Base-by-base conservation (phyloP, 768 basidiomycete genomes). In the Botryobasidium botryosum region DNA sequence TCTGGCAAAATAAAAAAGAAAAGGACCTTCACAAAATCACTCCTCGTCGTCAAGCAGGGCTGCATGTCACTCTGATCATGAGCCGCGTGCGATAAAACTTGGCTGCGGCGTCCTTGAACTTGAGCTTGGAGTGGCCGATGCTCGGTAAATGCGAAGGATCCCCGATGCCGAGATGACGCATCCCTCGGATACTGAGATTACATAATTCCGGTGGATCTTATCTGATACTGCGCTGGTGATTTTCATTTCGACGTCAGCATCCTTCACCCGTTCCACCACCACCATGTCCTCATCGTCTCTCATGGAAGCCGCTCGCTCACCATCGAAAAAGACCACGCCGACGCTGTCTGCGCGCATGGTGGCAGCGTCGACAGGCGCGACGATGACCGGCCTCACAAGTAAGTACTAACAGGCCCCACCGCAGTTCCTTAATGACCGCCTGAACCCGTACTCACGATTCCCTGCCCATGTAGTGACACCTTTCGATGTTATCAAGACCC, bases 401-500 rank as follows among this genome's bases (percentile, higher is more conserved):
- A 56, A 31, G 75, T 63, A 6, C 28, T 7, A 12, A 7, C 8
- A 35, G 5, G 24, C 48, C 4, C 32, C 52, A 46, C 48, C 55
- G 44, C n/a, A 42, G 49, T 35, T 15, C 29, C 15, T 23, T 8
- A 17, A 43, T 6, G 5, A 43, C 29, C 18, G 23, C 18, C 6
- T 13, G 15, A 36, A 46, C 24, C n/a, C 6, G 23, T 39, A 33
- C 26, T 29, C 18, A 38, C 29, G 13, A 24, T 17, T 2, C 25
- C n/a, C 26, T 29, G 5, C 27, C 32, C 24, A 23, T 46, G 7
- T 58, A 97, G 92, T 99, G 94, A 97, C 92, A 2, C 94, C 94
- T 3, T 99, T 99, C 60, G 94, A 99, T 62, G 88, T 99, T 44
- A 72, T 97, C 53, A 97, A 97, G 61, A 97, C 92, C 10, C 76